Evolutionary conservation across 2,329 filamentous ascomycete genomes (phyloP), one percentile per base, ranked within the genome.

Genomic region (Exophiala mesophila): DNA sequence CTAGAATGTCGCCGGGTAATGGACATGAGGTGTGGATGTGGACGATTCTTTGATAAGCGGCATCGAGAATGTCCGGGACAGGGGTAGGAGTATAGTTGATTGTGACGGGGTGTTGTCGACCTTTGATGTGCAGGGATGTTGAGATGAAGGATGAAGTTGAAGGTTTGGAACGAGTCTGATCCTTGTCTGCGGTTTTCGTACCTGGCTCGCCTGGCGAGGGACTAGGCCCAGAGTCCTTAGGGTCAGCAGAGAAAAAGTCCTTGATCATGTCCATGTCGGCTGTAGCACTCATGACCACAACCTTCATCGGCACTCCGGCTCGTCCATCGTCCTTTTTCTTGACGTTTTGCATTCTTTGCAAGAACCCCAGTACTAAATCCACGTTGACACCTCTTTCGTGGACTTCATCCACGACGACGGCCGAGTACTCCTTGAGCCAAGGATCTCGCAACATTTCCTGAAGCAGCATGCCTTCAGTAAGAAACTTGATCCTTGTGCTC

Each of bases 271-370:
- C 82, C 44, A 95, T 81, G 62, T 97, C 87, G 26, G 88, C 87
- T 5, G 92, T 98, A 36, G 92, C 92, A 73, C 89, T 96, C 92
- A 98, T 98, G 59, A 97, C 78, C 23, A 95, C 78, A 3, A 97
- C 80, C 62, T 95, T 97, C 42, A 98, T 68, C 1, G 85, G 82
- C 20, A 83, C 69, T 4, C 84, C 85, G 5, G 82, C 80, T 3
- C 84, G 78, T 5, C 80, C 80, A 10, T 52, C 53, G 13, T 45
- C 24, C 17, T 34, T 26, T 15, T 33, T 29, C 13, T 35, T 33
- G 7, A 41, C 30, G 18, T 72, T 69, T 1, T 92, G 68, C 34
- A 97, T 77, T 47, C 85, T 83, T 59, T 86, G 86, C 49, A 98
- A 61, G 52, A 98, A 97, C 0, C 92, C 92, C 18, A 94, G 72